Conservation (phyloP, 164 flowering plant genomes). For the Vitis labrusca region DNA sequence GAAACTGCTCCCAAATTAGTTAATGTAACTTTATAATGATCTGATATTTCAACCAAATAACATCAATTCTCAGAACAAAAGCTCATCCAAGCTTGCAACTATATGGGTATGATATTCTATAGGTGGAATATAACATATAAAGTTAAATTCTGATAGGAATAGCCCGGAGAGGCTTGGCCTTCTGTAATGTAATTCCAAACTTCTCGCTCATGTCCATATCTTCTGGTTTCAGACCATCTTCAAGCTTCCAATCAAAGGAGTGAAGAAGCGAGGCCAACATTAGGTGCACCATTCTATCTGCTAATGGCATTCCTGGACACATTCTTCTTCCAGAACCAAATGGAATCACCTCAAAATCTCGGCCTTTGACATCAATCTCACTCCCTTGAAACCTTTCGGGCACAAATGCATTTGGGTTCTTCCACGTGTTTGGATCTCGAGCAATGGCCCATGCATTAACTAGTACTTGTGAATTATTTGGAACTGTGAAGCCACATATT, state of each 20-base stretch:
- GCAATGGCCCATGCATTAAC: slow-evolving; percentile 34
- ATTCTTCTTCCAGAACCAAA: slow-evolving; percentile 32
- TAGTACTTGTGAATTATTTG: slow-evolving; percentile 26
- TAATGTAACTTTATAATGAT: too few species aligned
- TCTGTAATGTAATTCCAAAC: slow-evolving; percentile 24
- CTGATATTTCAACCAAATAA: too few species aligned
- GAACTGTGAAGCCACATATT: slow-evolving; percentile 24
- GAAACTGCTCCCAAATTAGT: too few species aligned
- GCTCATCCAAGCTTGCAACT: too few species aligned
- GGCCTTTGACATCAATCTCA: slow-evolving; percentile 15
- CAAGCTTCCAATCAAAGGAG: slow-evolving; percentile 29
- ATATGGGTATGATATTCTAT: too few species aligned
- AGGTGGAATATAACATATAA: too few species aligned
- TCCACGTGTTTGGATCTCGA: slow-evolving; percentile 28
- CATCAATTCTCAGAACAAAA: too few species aligned
- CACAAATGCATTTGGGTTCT: slow-evolving; percentile 17
- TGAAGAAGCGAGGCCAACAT: slow-evolving; percentile 24
- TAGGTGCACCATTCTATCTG: slow-evolving; percentile 21
- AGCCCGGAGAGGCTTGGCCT: slow-evolving; percentile 25
- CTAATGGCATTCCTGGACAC: slow-evolving; percentile 31
- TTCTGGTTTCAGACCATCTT: slow-evolving; percentile 23
- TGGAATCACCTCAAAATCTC: slow-evolving; percentile 27
- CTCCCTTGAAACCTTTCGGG: slow-evolving; percentile 33
- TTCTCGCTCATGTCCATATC: slow-evolving; percentile 25
- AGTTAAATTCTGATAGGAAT: slow-evolving; percentile 6